Evolutionary conservation across 345 rosid genomes (phyloP).

Genomic region (Clausena lansium): DNA sequence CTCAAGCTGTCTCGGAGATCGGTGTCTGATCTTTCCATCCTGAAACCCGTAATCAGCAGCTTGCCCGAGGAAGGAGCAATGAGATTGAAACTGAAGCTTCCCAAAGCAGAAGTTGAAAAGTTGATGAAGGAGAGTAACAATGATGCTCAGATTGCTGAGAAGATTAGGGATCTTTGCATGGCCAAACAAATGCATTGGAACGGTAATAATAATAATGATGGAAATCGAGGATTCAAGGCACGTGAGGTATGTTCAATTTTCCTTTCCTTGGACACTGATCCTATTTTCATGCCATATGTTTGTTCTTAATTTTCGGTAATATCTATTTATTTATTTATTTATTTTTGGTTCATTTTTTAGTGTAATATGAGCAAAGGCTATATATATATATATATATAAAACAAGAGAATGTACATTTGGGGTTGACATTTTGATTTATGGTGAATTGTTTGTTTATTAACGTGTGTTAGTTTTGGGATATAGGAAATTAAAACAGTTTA

Average conservation of each 20-base stretch:
- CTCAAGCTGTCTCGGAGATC: conserved; percentile 80
- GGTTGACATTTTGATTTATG: neutral
- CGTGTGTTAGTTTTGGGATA: neutral
- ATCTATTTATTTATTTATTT: no score
- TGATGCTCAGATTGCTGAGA: conserved; percentile 60
- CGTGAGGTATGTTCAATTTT: conserved; percentile 43
- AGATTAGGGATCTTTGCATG: conserved; percentile 61
- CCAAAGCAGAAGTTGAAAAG: conserved; percentile 68
- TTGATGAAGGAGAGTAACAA: conserved; percentile 57
- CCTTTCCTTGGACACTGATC: no score
- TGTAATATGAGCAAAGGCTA: neutral
- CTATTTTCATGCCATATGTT: no score
- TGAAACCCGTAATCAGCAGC: conserved; percentile 24
- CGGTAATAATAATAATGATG: conserved; percentile 8
- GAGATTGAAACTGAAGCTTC: conserved; percentile 67
- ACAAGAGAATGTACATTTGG: neutral
- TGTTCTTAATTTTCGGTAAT: no score
- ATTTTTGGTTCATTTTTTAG: no score
- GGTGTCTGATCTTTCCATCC: conserved; percentile 63
- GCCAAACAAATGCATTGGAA: conserved; percentile 36
- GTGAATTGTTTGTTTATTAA: neutral
- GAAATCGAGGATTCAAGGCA: conserved; percentile 33
- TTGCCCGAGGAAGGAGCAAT: conserved; percentile 19
- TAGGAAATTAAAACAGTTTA: neutral
- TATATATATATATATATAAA: neutral